A percentile compares a stretch with the other conserved stretches of the same genome.
phyloP scores from a whole-genome alignment of 768 basidiomycete species.

The Crucibulum laeve region DNA sequence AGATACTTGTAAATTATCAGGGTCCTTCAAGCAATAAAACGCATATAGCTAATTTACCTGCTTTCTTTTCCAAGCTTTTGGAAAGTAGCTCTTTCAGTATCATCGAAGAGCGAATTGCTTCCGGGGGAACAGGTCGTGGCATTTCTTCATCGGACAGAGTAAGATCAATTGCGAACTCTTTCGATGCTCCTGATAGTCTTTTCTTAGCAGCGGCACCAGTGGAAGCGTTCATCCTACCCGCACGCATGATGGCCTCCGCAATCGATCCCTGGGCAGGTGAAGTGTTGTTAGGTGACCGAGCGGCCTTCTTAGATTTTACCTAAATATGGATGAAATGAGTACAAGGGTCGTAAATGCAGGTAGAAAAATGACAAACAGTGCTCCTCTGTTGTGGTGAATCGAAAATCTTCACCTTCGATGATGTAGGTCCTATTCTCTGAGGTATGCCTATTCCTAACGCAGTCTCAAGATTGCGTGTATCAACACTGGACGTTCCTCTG shows the following conservation, averaged over 20 bases:
- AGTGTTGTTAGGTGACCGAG: too few species aligned
- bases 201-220: not conserved
- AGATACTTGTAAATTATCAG: not conserved
- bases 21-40: not conserved
- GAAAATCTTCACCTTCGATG: too few species aligned
- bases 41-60: not conserved
- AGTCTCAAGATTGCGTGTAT: too few species aligned
- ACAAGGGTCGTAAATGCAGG: too few species aligned
- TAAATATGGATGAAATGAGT: too few species aligned
- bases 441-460: too few species aligned
- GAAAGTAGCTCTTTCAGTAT: not conserved
- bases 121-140: not conserved
- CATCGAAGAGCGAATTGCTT: not conserved
- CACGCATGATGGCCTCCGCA: not conserved
- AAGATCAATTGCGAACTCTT: not conserved
- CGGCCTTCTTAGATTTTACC: too few species aligned
- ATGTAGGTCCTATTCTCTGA: too few species aligned
- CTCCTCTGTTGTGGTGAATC: too few species aligned
- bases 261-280: too few species aligned
- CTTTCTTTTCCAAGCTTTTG: not conserved
- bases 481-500: too few species aligned
- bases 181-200: not conserved
- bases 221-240: not conserved
- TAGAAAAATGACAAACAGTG: too few species aligned
- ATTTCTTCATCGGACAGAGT: not conserved